Evolutionary conservation across 2,329 filamentous ascomycete species (phyloP), one percentile per base, ranked within the genome.

Genomic region (Didymella keratinophila): DNA sequence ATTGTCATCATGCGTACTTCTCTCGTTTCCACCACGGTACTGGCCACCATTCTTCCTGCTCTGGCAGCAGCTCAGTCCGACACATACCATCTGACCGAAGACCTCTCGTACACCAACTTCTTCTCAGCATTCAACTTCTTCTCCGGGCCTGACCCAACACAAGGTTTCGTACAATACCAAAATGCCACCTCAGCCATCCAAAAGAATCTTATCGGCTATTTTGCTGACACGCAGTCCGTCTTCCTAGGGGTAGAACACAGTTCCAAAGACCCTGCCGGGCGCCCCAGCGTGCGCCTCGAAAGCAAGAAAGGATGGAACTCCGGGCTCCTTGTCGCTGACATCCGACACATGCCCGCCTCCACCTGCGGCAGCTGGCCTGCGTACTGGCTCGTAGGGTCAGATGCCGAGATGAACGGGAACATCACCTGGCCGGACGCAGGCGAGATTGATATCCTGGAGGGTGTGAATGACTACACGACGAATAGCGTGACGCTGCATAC

Each of bases 121-220:
- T 75, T 76, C 61, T 23, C 59, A 3, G 60, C 64, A 39, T 76
- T 76, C 60, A 57, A 70, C 41, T 71, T 73, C 65, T 76, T 65
- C 67, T 62, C 60, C 32, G 65, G 51, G 11, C 50, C 65, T 0
- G 72, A 75, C 41, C 72, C 72, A 8, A 75, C 72, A 1, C 27
- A 68, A 1, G 72, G 72, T 30, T 75, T 72, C 34, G 73, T 76
- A 3, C 62, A 41, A 8, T 41, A 41, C 20, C 37, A 21, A 23
- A 41, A 41, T 20, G 18, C 18, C 37, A 23, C 37, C 37, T 41
- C 37, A 3, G 37, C 37, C 20, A 23, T 41, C 18, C n/a, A 11
- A 5, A 18, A 41, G 37, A 21, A 21, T 11, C 37, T 41, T 18
- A 23, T 41, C 37, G 37, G 37, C 37, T 41, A 41, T 20, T 14